Evolutionary conservation across 768 basidiomycete species (phyloP), one percentile per base, ranked within the genome.

Genomic region (Amanita fuliginea): DNA sequence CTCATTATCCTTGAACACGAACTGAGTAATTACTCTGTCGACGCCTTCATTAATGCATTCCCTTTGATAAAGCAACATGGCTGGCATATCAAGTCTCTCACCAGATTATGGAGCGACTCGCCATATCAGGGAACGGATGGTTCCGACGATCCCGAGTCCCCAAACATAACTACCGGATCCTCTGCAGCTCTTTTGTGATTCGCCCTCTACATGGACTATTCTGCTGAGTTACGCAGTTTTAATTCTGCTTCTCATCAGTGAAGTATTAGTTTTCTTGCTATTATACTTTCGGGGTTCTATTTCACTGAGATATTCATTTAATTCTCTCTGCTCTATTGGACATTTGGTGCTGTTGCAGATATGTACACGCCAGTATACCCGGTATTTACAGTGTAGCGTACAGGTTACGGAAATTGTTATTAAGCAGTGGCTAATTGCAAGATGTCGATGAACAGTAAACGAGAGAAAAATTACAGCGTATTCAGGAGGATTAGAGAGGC

Each of bases 1-100:
- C 74, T 94, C 19, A 71, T 90, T 53, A 71, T 89, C 48, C 74
- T 96, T 51, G 85, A 95, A 62, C 94, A 97, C 64, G 93, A 96
- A 65, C 67, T 83, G 19, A 74, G 72, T 28, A 65, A 76, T 37
- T 61, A 68, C 54, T 69, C 82, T 28, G 81, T 90, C 18, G 56
- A 69, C 33, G 77, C 78, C 3, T 94, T 93, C 65, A 78, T 83
- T 0, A 65, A 67, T 36, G 74, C 75, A 6, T 88, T 74, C 61
- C 80, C 83, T 3, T 52, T 77, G 34, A 80, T 92, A 63, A 67
- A 70, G 53, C 56, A 70, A 4, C 80, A 81, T 55, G 82, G 81
- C 9, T 97, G 93, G 93, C 73, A 74, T 30, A 68, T 80, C 24
- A 65, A 67, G 34, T 81, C 81, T 42, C 66, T 85, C 41, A 73